Percentiles rank a stretch among this genome's conserved stretches.
These are phyloP conservation scores for Coemansia aciculifera DNA, from an alignment of 192 early-diverging fungal species.

Conservation along the genomic window DNA sequence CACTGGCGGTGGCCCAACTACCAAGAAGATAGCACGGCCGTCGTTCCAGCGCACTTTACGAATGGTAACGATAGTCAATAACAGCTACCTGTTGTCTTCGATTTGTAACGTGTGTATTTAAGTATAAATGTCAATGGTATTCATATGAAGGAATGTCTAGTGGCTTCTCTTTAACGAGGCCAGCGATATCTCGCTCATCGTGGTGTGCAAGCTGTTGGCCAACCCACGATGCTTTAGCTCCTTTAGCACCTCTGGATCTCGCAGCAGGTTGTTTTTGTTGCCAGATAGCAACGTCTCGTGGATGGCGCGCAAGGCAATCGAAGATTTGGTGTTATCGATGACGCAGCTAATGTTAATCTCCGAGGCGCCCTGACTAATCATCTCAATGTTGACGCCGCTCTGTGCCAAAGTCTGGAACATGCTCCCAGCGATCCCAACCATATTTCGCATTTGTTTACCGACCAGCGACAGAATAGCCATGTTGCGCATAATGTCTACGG, in stretches of 20 bases:
- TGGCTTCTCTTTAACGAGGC: slow-evolving; percentile 17
- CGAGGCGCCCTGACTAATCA: slow-evolving; percentile 98
- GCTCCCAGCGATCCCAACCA: slow-evolving; percentile 90
- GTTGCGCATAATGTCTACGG: slow-evolving; percentile 79
- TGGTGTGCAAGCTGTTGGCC: slow-evolving; percentile 30
- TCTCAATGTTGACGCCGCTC: slow-evolving; percentile 94
- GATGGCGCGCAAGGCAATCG: slow-evolving; percentile 80
- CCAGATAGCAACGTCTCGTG: slow-evolving; percentile 73
- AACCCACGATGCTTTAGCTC: slow-evolving; percentile 41
- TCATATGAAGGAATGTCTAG: neutral
- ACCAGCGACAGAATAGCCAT: slow-evolving; percentile 97
- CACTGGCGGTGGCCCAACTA: slow-evolving; percentile 49
- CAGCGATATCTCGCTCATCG: slow-evolving; percentile 52
- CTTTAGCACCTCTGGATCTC: slow-evolving; percentile 45
- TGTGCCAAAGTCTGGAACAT: slow-evolving; percentile 93
- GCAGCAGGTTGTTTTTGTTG: slow-evolving; percentile 39
- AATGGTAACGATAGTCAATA: neutral
- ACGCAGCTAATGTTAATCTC: slow-evolving; percentile 99
- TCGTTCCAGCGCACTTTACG: neutral
- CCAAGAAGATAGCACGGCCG: slow-evolving; percentile 3
- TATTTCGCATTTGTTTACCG: slow-evolving; percentile 94
- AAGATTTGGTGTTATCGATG: slow-evolving; percentile 72
- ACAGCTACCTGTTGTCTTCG: neutral
- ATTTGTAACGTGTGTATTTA: neutral
- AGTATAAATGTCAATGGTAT: neutral